Evolutionary conservation across 768 basidiomycete genomes (phyloP).

Genomic region (Leccinum truebloodii): DNA sequence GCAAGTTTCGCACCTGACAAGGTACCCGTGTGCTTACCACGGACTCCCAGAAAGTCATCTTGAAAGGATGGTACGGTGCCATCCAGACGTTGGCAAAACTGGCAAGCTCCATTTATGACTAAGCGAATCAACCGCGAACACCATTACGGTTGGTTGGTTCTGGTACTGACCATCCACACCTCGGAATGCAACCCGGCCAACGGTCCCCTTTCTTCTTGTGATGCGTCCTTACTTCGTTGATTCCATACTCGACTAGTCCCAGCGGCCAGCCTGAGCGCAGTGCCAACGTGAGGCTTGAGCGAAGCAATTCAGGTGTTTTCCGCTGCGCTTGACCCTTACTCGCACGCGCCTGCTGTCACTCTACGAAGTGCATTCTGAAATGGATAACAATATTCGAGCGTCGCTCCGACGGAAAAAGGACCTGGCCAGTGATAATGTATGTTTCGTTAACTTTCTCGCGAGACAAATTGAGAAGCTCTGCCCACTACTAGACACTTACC

Average conservation of each 20-base stretch:
- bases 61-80: conserved; percentile 7
- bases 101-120: conserved; percentile 18
- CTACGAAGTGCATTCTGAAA: conserved; percentile 3
- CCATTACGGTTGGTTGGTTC: not conserved
- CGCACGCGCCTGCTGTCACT: conserved; percentile 6
- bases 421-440: not conserved
- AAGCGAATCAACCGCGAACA: conserved; percentile 12
- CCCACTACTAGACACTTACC: conserved; percentile 1
- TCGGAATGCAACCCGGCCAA: not conserved
- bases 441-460: conserved; percentile 1
- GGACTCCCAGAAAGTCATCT: conserved; percentile 20
- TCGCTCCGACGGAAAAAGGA: not conserved
- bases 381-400: conserved; percentile 5
- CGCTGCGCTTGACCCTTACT: not conserved
- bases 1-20: not conserved
- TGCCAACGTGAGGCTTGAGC: not conserved
- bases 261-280: too few species aligned
- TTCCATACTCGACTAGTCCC: conserved; percentile 12
- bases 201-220: not conserved
- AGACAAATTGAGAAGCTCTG: conserved; percentile 2
- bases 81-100: not conserved
- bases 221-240: not conserved
- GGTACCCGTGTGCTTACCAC: not conserved
- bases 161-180: not conserved
- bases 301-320: conserved; percentile 1